phyloP scores from a whole-genome alignment of 352 stramenopile genomes.

The Pythium biforme region DNA sequence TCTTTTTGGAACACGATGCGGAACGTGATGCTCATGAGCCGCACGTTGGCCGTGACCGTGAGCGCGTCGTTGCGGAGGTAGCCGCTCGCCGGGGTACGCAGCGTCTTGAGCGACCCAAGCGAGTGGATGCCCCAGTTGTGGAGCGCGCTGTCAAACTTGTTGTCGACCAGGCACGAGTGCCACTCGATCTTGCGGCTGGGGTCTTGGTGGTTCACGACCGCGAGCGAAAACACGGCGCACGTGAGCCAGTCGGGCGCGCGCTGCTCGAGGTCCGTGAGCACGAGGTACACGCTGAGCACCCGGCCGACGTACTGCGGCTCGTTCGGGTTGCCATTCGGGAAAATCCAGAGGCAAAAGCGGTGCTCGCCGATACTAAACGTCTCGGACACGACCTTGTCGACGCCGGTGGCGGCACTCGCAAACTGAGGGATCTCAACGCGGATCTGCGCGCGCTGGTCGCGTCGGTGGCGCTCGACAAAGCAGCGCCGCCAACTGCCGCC shows the following conservation, averaged over 20 bases:
- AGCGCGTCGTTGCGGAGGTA: slow-evolving; percentile 53
- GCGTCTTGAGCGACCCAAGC: slow-evolving; percentile 50
- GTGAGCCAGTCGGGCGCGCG: slow-evolving; percentile 67
- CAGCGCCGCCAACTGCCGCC: slow-evolving; percentile 70
- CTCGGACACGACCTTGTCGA: slow-evolving; percentile 76
- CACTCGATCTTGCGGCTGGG: slow-evolving; percentile 57
- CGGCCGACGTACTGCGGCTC: slow-evolving; percentile 63
- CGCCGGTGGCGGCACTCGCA: slow-evolving; percentile 17
- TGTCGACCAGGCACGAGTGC: slow-evolving; percentile 81
- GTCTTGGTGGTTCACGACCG: slow-evolving; percentile 52
- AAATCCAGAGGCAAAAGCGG: slow-evolving; percentile 79
- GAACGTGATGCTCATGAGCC: slow-evolving; percentile 80
- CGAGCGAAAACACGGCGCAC: slow-evolving; percentile 74
- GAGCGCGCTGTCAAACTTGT: slow-evolving; percentile 73
- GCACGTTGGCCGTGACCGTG: slow-evolving; percentile 60
- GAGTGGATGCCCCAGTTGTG: slow-evolving; percentile 86
- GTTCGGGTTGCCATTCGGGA: slow-evolving; percentile 79
- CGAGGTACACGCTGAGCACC: slow-evolving; percentile 77
- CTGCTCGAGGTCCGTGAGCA: slow-evolving; percentile 65
- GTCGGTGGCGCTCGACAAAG: slow-evolving; percentile 51
- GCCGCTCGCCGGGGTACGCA: slow-evolving; percentile 53
- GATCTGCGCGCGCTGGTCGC: slow-evolving; percentile 52
- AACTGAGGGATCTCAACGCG: slow-evolving; percentile 60
- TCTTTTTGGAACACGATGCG: slow-evolving; percentile 63
- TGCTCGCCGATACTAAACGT: slow-evolving; percentile 73